These are phyloP conservation scores for Kondoa malvinella DNA, from an alignment of 768 basidiomycete species.

Conservation along the genomic window DNA sequence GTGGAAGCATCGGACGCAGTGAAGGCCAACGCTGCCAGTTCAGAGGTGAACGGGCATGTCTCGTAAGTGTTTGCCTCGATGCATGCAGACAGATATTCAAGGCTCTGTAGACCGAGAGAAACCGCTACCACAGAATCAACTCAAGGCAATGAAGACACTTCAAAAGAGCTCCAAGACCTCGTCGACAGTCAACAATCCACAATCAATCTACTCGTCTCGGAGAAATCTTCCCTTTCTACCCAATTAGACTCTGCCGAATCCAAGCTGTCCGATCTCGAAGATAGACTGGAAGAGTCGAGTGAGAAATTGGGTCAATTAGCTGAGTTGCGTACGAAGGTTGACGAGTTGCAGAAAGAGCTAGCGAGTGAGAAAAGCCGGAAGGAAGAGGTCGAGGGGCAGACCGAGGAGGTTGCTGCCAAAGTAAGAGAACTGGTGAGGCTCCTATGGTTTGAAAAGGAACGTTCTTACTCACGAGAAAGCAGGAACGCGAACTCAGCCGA, in stretches of 20 bases:
- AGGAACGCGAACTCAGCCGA: conserved; percentile 5
- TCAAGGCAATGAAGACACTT: not conserved
- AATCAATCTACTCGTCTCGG: conserved; percentile 12
- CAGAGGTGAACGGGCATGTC: not conserved
- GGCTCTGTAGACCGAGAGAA: not conserved
- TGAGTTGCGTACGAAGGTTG: not conserved
- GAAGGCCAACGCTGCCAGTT: not conserved
- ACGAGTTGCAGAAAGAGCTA: not conserved
- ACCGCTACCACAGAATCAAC: not conserved
- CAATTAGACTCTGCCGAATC: conserved; percentile 2
- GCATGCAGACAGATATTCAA: not conserved
- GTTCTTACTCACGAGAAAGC: not conserved
- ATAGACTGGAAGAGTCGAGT: not conserved
- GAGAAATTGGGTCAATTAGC: not conserved
- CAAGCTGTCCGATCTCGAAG: conserved; percentile 1
- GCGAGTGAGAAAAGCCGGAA: conserved; percentile 1
- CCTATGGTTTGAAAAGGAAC: no score
- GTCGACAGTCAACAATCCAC: conserved; percentile 11
- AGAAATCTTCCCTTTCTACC: conserved; percentile 7
- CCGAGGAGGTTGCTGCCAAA: not conserved
- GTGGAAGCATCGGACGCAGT: not conserved
- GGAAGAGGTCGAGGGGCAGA: conserved; percentile 2
- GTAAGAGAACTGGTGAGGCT: conserved; percentile 2
- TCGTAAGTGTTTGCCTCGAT: not conserved
- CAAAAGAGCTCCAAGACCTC: not conserved